Evolutionary conservation across 441 rosid species (phyloP).

Genomic region (Populus hybrid): DNA sequence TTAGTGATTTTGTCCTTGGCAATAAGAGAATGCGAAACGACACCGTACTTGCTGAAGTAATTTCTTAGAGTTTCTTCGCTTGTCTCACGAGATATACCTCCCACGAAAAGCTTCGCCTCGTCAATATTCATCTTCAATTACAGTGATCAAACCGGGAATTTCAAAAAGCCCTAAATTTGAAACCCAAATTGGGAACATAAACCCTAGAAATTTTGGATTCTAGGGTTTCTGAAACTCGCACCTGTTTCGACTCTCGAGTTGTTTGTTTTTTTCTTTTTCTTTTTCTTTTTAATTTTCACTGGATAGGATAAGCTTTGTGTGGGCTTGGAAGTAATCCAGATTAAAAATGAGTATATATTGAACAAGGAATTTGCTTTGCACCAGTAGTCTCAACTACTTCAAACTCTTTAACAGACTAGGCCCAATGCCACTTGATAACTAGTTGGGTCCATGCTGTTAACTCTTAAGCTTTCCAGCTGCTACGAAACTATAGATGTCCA

Average conservation of each 20-base stretch:
- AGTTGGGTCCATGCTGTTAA: too few species aligned
- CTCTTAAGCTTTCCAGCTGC: too few species aligned
- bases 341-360: neutral
- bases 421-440: neutral
- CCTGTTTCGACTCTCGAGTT: neutral
- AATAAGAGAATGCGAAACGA: conserved; percentile 45
- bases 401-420: neutral
- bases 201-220: conserved; percentile 24
- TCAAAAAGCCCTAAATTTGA: conserved; percentile 2
- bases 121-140: conserved; percentile 43
- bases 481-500: too few species aligned
- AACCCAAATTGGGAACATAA: conserved; percentile 16
- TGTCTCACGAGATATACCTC: conserved; percentile 62
- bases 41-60: conserved; percentile 69
- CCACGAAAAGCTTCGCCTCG: conserved; percentile 58
- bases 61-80: conserved; percentile 47
- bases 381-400: neutral
- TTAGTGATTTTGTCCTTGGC: conserved; percentile 49
- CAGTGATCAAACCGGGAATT: conserved; percentile 17
- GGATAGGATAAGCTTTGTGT: conserved; percentile 1
- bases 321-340: neutral
- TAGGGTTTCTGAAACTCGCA: conserved; percentile 17
- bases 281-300: neutral
- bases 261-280: too few species aligned
- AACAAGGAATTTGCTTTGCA: neutral